Conservation (phyloP, 148 eudicot species). For the Gaultheria prostrata region DNA sequence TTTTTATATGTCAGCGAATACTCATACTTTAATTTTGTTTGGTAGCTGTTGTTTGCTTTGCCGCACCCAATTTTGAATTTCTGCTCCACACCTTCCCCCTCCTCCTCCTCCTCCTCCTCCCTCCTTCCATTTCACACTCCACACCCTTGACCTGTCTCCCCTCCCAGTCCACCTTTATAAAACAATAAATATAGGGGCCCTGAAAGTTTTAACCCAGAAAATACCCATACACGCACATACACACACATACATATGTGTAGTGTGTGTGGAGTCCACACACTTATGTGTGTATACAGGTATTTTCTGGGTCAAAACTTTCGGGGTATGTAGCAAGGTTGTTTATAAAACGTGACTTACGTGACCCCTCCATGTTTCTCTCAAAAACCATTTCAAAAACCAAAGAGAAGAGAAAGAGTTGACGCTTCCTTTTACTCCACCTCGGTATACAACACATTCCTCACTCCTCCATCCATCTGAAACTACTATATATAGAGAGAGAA, state of each 20-base stretch:
- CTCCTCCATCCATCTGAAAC: neutral
- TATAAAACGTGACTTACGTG: neutral
- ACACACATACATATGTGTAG: too few relatives aligned
- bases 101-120: neutral
- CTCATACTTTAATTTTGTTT: constrained; percentile 3
- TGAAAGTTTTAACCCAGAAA: too few relatives aligned
- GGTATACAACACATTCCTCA: neutral
- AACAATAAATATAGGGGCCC: too few relatives aligned
- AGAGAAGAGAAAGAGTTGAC: neutral
- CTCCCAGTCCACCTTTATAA: too few relatives aligned
- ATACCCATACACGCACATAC: too few relatives aligned
- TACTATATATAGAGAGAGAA: too few relatives aligned
- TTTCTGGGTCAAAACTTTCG: too few relatives aligned
- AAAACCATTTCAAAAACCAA: neutral
- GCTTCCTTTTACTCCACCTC: constrained; percentile 3
- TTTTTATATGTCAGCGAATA: constrained; percentile 8
- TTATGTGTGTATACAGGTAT: too few relatives aligned
- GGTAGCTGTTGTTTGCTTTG: constrained; percentile 29
- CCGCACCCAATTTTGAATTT: constrained; percentile 28
- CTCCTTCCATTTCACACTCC: neutral
- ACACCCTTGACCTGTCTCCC: neutral
- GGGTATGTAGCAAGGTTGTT: too few relatives aligned
- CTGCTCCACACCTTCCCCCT: neutral
- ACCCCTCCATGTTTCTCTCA: neutral
- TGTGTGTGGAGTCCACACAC: too few relatives aligned